Conservation (phyloP, 345 rosid species). For the Trapa bicornis region DNA sequence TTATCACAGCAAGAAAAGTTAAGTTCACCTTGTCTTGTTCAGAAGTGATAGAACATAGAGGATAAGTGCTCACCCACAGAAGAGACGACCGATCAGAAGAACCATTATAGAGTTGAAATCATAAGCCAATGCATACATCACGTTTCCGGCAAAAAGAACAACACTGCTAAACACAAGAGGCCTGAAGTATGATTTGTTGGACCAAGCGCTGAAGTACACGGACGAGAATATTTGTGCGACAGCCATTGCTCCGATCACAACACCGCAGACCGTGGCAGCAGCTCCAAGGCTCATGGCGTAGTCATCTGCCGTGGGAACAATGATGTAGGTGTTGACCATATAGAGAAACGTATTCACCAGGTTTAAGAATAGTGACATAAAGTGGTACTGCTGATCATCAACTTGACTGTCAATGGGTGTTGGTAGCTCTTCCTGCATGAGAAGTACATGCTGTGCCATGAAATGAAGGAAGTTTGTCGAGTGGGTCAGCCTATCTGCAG, state of each 20-base stretch:
- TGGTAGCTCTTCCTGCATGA: constrained; percentile 87
- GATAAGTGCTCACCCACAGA: constrained; percentile 19
- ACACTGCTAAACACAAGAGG: constrained; percentile 95
- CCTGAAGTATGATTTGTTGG: constrained; percentile 84
- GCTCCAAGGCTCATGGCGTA: too few species aligned
- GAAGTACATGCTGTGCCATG: constrained; percentile 93
- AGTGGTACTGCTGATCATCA: constrained; percentile 66
- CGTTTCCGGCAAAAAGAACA: constrained; percentile 67
- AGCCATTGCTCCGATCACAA: constrained; percentile 97
- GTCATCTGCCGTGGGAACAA: too few species aligned
- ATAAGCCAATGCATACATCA: constrained; percentile 84
- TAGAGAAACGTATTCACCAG: constrained; percentile 81
- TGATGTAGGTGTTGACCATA: constrained; percentile 60
- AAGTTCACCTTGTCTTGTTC: not conserved
- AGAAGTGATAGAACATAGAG: not conserved
- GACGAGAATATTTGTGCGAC: constrained; percentile 95
- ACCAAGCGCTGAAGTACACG: constrained; percentile 17
- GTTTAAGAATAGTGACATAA: constrained; percentile 75
- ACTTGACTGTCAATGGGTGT: constrained; percentile 53
- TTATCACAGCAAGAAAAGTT: not conserved
- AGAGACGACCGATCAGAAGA: constrained; percentile 47
- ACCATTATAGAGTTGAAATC: constrained; percentile 59
- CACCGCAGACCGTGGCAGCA: constrained; percentile 95
- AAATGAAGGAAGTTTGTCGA: constrained; percentile 82
- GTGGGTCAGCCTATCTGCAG: constrained; percentile 70